Conservation (phyloP, 805 yeast species). For the Lachancea sp. region DNA sequence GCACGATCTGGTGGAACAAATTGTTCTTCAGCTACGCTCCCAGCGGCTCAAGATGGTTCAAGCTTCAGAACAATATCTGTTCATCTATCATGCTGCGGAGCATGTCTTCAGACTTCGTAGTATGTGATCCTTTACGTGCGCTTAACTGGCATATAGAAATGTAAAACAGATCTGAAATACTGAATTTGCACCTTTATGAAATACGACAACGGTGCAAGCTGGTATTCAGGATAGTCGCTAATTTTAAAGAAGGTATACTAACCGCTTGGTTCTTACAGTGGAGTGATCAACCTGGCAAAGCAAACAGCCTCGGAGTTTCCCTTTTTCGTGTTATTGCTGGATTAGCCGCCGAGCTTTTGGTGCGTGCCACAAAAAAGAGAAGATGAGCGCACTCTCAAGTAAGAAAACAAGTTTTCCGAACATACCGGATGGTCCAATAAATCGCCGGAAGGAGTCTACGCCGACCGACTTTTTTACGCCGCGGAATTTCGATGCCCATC, state of each 20-base stretch:
- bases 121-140: no score
- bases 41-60: constrained; percentile 35
- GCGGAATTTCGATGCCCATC: neutral
- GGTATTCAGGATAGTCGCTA: no score
- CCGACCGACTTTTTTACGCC: neutral
- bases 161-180: no score
- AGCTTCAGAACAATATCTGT: constrained; percentile 29
- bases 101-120: no score
- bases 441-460: neutral
- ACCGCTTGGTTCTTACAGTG: no score
- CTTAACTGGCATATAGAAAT: no score
- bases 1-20: constrained; percentile 31
- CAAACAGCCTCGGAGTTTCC: no score
- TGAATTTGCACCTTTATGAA: no score
- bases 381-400: neutral
- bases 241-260: no score
- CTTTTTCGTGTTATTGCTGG: neutral
- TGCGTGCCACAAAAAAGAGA: no score
- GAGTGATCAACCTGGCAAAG: neutral
- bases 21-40: constrained; percentile 29
- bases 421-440: neutral
- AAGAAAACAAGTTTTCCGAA: neutral
- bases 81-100: constrained; percentile 32
- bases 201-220: no score
- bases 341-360: constrained; percentile 4